Conservation (phyloP, 148 eudicot genomes). For the Spergularia marina region DNA sequence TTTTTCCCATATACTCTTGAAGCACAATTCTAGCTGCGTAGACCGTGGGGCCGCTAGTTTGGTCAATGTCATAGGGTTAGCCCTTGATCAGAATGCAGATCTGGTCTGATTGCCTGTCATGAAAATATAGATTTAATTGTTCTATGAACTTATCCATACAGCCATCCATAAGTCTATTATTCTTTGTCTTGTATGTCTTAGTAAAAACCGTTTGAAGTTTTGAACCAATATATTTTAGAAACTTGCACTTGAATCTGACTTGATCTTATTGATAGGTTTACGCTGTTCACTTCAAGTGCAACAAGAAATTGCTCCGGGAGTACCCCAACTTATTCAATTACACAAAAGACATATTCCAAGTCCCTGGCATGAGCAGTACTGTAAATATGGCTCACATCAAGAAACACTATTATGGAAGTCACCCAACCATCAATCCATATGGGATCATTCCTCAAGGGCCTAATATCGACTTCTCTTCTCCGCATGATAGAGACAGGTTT, state of each 20-base stretch:
- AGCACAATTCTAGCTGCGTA: background rate
- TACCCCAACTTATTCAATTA: slow-evolving; percentile 79
- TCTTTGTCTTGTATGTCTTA: background rate
- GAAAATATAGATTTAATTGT: too few species aligned
- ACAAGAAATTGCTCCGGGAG: slow-evolving; percentile 70
- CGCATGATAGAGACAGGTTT: slow-evolving; percentile 49
- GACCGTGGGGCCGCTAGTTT: background rate
- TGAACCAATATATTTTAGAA: background rate
- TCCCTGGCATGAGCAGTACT: slow-evolving; percentile 69
- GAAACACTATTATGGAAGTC: slow-evolving; percentile 80
- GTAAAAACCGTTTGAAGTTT: background rate
- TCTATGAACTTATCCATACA: background rate
- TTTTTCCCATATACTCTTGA: too few species aligned
- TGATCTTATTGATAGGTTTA: slow-evolving; percentile 48
- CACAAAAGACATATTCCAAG: slow-evolving; percentile 77
- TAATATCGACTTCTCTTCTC: slow-evolving; percentile 62
- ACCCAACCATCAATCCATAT: slow-evolving; percentile 63
- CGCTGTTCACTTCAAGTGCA: slow-evolving; percentile 91
- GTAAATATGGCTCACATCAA: slow-evolving; percentile 84
- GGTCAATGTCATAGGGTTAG: background rate
- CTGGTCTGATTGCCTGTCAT: background rate
- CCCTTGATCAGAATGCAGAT: background rate
- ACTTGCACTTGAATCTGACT: background rate
- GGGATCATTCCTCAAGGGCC: slow-evolving; percentile 82
- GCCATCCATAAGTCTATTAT: background rate